Percentiles rank a stretch among this genome's conserved stretches.
Conservation (phyloP, 129 eudicot species). For the Deinandra increscens region DNA sequence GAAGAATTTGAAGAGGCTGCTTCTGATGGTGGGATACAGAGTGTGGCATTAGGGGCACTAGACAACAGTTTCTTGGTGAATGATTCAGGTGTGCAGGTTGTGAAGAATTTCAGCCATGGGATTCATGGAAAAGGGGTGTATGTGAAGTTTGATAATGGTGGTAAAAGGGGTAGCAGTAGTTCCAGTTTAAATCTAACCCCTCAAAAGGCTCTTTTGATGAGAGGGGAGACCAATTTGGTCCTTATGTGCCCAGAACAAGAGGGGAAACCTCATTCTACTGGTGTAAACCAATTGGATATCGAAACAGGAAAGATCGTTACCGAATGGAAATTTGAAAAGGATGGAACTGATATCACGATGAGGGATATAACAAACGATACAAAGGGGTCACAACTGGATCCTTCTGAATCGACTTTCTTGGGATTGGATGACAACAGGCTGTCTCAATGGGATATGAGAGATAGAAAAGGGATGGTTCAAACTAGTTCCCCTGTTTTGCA, state of each 20-base stretch:
- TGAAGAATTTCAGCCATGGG: conserved; percentile 93
- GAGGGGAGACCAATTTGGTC: conserved; percentile 93
- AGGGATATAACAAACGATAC: conserved; percentile 82
- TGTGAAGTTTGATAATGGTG: conserved; percentile 70
- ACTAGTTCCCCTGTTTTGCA: conserved; percentile 69
- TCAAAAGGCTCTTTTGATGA: conserved; percentile 82
- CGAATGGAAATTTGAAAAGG: conserved; percentile 90
- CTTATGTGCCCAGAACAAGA: conserved; percentile 75
- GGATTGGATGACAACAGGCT: conserved; percentile 83
- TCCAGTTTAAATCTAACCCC: conserved; percentile 41
- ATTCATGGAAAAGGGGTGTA: conserved; percentile 94
- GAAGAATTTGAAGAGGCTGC: conserved; percentile 92
- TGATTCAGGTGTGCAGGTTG: conserved; percentile 88
- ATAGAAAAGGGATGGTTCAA: conserved; percentile 80
- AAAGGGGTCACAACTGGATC: conserved; percentile 88
- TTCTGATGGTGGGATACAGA: conserved; percentile 71
- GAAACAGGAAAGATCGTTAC: conserved; percentile 92
- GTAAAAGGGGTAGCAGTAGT: conserved; percentile 28
- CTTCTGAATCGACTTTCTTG: conserved; percentile 82
- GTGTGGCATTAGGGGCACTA: conserved; percentile 86
- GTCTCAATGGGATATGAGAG: conserved; percentile 99
- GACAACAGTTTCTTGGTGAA: conserved; percentile 89
- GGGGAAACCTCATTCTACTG: conserved; percentile 69
- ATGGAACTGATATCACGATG: conserved; percentile 84
- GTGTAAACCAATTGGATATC: conserved; percentile 84